A percentile compares a stretch with the other conserved stretches of the same genome.
Conservation (phyloP, 2,329 filamentous ascomycete species). For the Trichoderma hamatum region DNA sequence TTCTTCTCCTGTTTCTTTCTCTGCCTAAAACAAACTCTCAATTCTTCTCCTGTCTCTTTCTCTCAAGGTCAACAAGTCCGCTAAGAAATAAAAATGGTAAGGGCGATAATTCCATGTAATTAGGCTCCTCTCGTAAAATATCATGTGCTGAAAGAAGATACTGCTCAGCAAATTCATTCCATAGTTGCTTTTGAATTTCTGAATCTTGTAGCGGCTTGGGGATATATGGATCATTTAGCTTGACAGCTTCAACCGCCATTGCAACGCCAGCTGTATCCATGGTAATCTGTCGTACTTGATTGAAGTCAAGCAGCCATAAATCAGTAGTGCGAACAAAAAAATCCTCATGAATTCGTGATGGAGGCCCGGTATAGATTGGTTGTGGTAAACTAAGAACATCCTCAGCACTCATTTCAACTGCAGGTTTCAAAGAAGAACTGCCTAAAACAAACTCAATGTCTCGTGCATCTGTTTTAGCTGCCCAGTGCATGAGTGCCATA, state of each 20-base stretch:
- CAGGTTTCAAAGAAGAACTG: slow-evolving; percentile 20
- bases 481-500: slow-evolving; percentile 41
- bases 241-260: slow-evolving; percentile 30
- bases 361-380: background rate
- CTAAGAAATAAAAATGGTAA: slow-evolving; percentile 24
- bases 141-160: slow-evolving; percentile 7
- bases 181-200: slow-evolving; percentile 11
- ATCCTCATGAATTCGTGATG: slow-evolving; percentile 16
- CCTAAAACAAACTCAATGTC: slow-evolving; percentile 42
- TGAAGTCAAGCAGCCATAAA: slow-evolving; percentile 41
- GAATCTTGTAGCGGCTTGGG: slow-evolving; percentile 28
- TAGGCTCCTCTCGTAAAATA: background rate
- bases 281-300: slow-evolving; percentile 34
- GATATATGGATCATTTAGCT: slow-evolving; percentile 34
- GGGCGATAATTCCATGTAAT: background rate
- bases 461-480: slow-evolving; percentile 34
- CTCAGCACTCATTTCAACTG: background rate
- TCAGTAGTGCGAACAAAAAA: slow-evolving; percentile 26
- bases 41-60: too few species aligned
- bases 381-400: background rate
- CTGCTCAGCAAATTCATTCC: slow-evolving; percentile 26
- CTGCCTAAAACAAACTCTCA: too few species aligned
- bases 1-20: too few species aligned
- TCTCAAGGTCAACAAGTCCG: slow-evolving; percentile 5
- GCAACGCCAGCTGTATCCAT: slow-evolving; percentile 32